Evolutionary conservation across 345 rosid genomes (phyloP).

Genomic region (Crucihimalaya himalaica): DNA sequence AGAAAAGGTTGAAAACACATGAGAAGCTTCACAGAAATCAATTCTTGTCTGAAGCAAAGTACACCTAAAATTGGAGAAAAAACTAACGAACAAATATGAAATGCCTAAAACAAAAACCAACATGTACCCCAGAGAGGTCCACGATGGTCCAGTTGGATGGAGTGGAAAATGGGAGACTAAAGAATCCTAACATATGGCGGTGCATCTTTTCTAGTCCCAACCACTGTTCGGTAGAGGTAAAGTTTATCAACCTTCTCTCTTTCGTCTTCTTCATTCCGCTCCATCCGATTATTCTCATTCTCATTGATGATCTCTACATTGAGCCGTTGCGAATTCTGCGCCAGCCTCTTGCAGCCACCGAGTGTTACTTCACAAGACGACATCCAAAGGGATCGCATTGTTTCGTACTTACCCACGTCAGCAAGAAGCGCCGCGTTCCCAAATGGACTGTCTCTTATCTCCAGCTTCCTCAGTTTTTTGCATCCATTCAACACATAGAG

Average conservation of each 20-base stretch:
- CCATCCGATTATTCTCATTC: slow-evolving; percentile 40
- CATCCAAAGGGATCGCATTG: slow-evolving; percentile 99
- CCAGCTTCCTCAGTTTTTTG: slow-evolving; percentile 84
- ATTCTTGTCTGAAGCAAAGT: slow-evolving; percentile 23
- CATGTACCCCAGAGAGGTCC: not conserved
- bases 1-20: not conserved
- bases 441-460: slow-evolving; percentile 87
- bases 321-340: slow-evolving; percentile 68
- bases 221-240: slow-evolving; percentile 85
- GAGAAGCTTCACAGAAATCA: slow-evolving; percentile 6
- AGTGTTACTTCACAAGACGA: slow-evolving; percentile 94
- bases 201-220: slow-evolving; percentile 73
- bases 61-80: slow-evolving; percentile 12
- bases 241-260: slow-evolving; percentile 66
- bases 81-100: slow-evolving; percentile 1
- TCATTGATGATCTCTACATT: slow-evolving; percentile 89
- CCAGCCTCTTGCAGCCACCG: slow-evolving; percentile 80
- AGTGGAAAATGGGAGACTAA: slow-evolving; percentile 8
- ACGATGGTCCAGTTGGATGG: not conserved
- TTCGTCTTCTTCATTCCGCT: slow-evolving; percentile 34
- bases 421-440: slow-evolving; percentile 78
- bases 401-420: slow-evolving; percentile 87
- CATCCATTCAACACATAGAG: slow-evolving; percentile 83
- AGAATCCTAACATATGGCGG: slow-evolving; percentile 65
- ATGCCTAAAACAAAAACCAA: slow-evolving; percentile 3